Conservation (phyloP, 257 asterid species). For the Handroanthus guayacan region DNA sequence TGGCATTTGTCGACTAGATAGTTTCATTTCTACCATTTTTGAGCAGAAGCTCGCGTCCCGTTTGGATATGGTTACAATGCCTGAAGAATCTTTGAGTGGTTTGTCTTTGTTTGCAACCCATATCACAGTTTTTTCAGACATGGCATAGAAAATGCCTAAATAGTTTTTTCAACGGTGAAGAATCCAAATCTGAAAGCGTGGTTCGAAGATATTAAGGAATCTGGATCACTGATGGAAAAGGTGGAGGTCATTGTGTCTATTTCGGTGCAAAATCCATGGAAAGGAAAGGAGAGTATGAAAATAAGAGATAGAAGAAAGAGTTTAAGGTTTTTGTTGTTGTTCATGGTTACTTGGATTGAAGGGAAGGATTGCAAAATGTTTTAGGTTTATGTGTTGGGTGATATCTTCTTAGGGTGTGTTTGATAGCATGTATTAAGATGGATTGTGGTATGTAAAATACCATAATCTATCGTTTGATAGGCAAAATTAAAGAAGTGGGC, state of each 20-base stretch:
- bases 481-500: too few species aligned
- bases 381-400: background rate
- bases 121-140: conserved; percentile 32
- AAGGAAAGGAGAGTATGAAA: background rate
- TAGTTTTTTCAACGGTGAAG: conserved; percentile 43
- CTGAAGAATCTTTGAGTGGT: conserved; percentile 36
- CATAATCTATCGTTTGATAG: too few species aligned
- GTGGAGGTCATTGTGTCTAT: conserved; percentile 33
- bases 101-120: conserved; percentile 44
- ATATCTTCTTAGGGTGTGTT: too few species aligned
- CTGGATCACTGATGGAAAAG: conserved; percentile 34
- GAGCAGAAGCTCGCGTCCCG: conserved; percentile 43
- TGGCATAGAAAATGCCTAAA: conserved; percentile 39
- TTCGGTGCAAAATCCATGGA: background rate
- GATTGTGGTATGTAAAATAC: too few species aligned
- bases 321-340: background rate
- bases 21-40: conserved; percentile 25
- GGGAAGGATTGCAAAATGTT: background rate
- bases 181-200: conserved; percentile 39
- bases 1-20: conserved; percentile 40
- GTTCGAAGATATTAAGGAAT: conserved; percentile 11
- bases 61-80: conserved; percentile 23
- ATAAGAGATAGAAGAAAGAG: background rate
- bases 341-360: background rate
- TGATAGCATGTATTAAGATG: too few species aligned